These are phyloP conservation scores for Radiomyces spectabilis DNA, from an alignment of 192 early-diverging fungal species.

Conservation along the genomic window DNA sequence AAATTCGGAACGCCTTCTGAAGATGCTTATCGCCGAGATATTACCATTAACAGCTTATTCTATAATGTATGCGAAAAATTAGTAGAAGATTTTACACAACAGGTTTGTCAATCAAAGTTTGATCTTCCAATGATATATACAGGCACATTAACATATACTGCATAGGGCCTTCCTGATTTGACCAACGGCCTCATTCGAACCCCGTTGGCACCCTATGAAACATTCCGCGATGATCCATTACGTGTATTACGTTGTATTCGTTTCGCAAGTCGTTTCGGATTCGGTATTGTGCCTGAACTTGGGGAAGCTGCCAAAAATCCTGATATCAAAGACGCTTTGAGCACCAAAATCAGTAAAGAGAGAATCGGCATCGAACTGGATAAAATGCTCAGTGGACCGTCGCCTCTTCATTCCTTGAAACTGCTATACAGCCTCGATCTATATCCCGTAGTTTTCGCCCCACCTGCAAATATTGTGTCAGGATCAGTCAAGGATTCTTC, in stretches of 20 bases:
- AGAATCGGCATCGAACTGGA: conserved; percentile 88
- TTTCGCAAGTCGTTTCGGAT: conserved; percentile 90
- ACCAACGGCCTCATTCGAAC: conserved; percentile 69
- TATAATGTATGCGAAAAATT: conserved; percentile 83
- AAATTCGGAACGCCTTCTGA: conserved; percentile 84
- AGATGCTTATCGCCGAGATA: conserved; percentile 92
- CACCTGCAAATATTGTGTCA: conserved; percentile 25
- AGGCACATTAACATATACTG: background rate
- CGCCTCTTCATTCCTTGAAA: conserved; percentile 26
- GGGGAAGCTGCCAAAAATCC: conserved; percentile 43
- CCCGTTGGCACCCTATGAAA: conserved; percentile 80
- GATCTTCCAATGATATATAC: background rate
- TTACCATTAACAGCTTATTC: conserved; percentile 95
- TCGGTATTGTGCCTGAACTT: conserved; percentile 64
- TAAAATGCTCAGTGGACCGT: conserved; percentile 78
- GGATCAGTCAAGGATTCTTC: conserved; percentile 18
- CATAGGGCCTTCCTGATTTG: conserved; percentile 69
- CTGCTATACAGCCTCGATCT: conserved; percentile 32
- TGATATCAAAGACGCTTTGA: conserved; percentile 56
- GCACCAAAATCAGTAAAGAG: conserved; percentile 83
- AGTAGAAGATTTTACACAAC: conserved; percentile 84
- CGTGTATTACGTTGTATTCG: conserved; percentile 90
- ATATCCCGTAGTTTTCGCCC: conserved; percentile 37
- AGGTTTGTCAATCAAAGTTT: conserved; percentile 13
- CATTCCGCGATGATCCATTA: conserved; percentile 92